These are phyloP conservation scores for Orbilia brochopaga DNA, from an alignment of 2,329 filamentous ascomycete species.

Conservation along the genomic window DNA sequence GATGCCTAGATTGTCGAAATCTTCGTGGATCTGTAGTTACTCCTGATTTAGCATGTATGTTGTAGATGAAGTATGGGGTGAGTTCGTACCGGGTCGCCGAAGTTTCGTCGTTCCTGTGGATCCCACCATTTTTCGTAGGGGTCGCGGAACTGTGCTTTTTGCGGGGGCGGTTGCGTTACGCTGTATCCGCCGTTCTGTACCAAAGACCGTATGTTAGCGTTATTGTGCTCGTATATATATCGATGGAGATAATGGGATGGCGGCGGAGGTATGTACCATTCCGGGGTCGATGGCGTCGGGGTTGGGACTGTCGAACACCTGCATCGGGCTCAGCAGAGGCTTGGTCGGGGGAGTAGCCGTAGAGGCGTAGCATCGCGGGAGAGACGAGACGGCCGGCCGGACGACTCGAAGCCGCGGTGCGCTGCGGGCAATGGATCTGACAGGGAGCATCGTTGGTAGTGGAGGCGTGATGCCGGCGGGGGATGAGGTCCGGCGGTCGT, in stretches of 20 bases:
- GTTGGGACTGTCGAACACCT: conserved; percentile 33
- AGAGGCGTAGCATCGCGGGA: conserved; percentile 36
- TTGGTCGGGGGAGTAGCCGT: conserved; percentile 6
- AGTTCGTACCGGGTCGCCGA: conserved; percentile 75
- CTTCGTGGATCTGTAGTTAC: conserved; percentile 72
- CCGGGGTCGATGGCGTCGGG: conserved; percentile 46
- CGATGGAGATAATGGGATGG: not conserved
- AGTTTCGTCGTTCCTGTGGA: conserved; percentile 95
- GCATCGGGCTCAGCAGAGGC: not conserved
- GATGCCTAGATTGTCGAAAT: conserved; percentile 89
- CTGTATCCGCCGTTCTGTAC: conserved; percentile 78
- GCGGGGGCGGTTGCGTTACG: conserved; percentile 70
- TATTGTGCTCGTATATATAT: not conserved
- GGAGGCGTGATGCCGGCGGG: not conserved
- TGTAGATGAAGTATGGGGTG: not conserved
- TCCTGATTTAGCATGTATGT: not conserved
- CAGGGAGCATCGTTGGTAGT: conserved; percentile 23
- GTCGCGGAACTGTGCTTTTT: conserved; percentile 92
- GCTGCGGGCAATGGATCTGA: conserved; percentile 38
- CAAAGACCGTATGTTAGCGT: conserved; percentile 2
- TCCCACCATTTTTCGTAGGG: conserved; percentile 96
- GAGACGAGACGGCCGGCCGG: conserved; percentile 24
- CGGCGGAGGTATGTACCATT: conserved; percentile 29
- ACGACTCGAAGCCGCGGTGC: conserved; percentile 24
- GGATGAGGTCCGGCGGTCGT: conserved; percentile 1